Evolutionary conservation across 2,329 filamentous ascomycete species (phyloP), one percentile per base, ranked within the genome.

Genomic region (Colletotrichum sp.): DNA sequence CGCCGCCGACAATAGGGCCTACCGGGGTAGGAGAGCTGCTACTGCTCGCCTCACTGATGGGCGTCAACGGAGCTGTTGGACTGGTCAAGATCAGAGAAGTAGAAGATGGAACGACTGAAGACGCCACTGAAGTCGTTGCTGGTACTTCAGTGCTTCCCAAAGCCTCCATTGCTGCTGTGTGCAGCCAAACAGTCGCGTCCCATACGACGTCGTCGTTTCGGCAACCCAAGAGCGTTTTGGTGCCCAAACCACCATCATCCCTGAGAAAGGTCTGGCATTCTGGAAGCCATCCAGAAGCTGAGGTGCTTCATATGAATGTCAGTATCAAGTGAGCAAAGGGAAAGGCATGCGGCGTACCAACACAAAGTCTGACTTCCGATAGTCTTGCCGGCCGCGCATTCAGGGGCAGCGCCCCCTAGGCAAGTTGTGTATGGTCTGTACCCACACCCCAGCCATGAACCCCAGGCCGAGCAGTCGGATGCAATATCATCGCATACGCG

Each of bases 221-320:
- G 32, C 73, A 76, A 27, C 69, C 73, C 6, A 67, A 22, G 15
- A 76, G 63, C 11, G 63, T 76, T 15, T 73, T 73, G 12, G 29
- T 32, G 8, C 68, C 69, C 12, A 30, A 22, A 29, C 22, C 36
- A 13, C 70, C 73, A 5, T 76, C 73, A 22, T 64, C 57, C 32
- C 73, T 27, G 13, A 72, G 16, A 22, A 72, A 76, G 3, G 63
- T 63, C 44, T 76, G 73, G 2, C 73, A 76, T n/a, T 76, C 32
- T 22, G 25, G 36, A 32, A 57, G 44, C 65, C 49, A 34, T 3
- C 65, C 65, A 13, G 65, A 27, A 36, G 30, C 8, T 19, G 29
- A 13, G 6, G 32, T 44, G 12, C 34, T 61, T 27, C 15, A 59
- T 15, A 1, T 11, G 11, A n/a, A 1, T 27, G 15, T 52, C 6